phyloP scores from a whole-genome alignment of 129 eudicot genomes.

The Flaveria robusta region DNA sequence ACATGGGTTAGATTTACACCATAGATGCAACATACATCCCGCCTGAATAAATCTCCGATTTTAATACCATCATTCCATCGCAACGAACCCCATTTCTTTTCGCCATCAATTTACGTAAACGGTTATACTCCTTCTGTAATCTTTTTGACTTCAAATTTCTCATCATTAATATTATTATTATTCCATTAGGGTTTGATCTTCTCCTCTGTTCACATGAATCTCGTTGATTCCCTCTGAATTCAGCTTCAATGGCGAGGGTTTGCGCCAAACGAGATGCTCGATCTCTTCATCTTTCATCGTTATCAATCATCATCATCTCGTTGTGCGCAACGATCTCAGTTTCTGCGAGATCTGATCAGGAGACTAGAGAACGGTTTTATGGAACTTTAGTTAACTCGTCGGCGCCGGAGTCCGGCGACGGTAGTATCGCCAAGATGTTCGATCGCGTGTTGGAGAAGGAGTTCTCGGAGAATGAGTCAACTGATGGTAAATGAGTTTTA shows the following conservation, averaged over 20 bases:
- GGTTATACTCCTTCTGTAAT: slow-evolving; percentile 4
- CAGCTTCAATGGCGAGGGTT: slow-evolving; percentile 49
- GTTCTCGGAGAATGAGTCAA: slow-evolving; percentile 82
- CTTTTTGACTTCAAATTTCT: slow-evolving; percentile 21
- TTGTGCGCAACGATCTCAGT: slow-evolving; percentile 36
- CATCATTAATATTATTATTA: no score
- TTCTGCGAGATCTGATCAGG: slow-evolving; percentile 74
- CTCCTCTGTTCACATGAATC: slow-evolving; percentile 25
- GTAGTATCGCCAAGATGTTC: slow-evolving; percentile 79
- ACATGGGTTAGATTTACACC: background rate
- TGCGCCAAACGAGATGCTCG: slow-evolving; percentile 35
- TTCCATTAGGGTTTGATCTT: slow-evolving; percentile 27
- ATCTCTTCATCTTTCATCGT: slow-evolving; percentile 23
- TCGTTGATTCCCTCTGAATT: slow-evolving; percentile 17
- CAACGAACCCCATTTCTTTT: slow-evolving; percentile 25
- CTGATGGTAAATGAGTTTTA: slow-evolving; percentile 57
- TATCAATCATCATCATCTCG: slow-evolving; percentile 22
- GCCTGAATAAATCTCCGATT: slow-evolving; percentile 31
- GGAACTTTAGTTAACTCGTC: slow-evolving; percentile 76
- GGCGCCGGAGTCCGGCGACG: slow-evolving; percentile 68
- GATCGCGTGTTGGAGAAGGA: slow-evolving; percentile 89
- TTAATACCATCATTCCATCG: background rate
- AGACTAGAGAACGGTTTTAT: slow-evolving; percentile 73
- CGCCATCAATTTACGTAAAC: slow-evolving; percentile 41
- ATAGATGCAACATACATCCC: slow-evolving; percentile 15